Evolutionary conservation across 2,329 filamentous ascomycete species (phyloP).

Genomic region (Aurifilum marmelostoma): DNA sequence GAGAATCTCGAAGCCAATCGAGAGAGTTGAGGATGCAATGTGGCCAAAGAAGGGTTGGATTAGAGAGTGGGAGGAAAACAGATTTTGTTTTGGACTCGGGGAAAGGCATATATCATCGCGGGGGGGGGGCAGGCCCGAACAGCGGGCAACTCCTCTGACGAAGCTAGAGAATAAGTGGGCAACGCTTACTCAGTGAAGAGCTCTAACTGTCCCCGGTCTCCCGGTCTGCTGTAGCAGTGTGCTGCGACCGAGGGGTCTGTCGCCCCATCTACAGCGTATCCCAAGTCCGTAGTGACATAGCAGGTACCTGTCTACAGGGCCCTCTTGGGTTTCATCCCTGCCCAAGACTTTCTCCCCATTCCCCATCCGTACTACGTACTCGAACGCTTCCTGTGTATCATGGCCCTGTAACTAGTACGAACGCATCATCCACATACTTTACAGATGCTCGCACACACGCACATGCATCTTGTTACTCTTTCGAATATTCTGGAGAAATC

Average conservation of each 20-base stretch:
- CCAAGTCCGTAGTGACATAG: background rate
- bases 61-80: constrained; percentile 26
- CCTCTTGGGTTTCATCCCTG: background rate
- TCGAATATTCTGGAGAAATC: background rate
- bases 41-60: constrained; percentile 15
- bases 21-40: constrained; percentile 18
- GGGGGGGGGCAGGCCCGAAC: constrained; percentile 22
- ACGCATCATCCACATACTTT: background rate
- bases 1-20: constrained; percentile 24
- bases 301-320: background rate
- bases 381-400: background rate
- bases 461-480: background rate
- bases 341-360: background rate
- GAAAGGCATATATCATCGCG: constrained; percentile 25
- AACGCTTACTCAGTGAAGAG: constrained; percentile 9
- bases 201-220: constrained; percentile 13
- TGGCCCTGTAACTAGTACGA: background rate
- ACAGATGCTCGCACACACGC: background rate
- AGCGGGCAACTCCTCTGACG: constrained; percentile 24
- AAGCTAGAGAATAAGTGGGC: constrained; percentile 13
- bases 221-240: constrained; percentile 5
- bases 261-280: too few species aligned
- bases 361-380: background rate
- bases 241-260: background rate
- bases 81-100: constrained; percentile 28